phyloP scores from a whole-genome alignment of 2,329 filamentous ascomycete species.

The Talaromyces sp. region DNA sequence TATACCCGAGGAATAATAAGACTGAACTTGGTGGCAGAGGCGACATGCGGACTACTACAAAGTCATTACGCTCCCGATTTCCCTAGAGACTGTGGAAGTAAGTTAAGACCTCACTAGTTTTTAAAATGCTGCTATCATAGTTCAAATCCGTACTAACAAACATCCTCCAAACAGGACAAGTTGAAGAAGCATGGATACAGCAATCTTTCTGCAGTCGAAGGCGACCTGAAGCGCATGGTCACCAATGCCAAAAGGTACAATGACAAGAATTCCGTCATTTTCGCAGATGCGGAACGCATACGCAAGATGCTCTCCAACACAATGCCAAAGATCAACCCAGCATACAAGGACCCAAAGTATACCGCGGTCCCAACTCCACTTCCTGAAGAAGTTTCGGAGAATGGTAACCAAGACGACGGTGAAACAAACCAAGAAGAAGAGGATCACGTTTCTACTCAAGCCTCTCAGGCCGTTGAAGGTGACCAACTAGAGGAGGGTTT shows the following conservation, averaged over 20 bases:
- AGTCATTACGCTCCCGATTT: conserved; percentile 70
- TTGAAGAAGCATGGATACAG: conserved; percentile 64
- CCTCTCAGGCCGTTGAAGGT: conserved; percentile 32
- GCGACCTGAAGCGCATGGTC: conserved; percentile 83
- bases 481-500: conserved; percentile 58
- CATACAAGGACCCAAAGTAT: conserved; percentile 66
- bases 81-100: conserved; percentile 69
- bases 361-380: conserved; percentile 69
- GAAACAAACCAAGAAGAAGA: conserved; percentile 18
- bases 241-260: conserved; percentile 84
- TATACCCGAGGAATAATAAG: background rate
- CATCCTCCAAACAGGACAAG: conserved; percentile 45
- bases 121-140: background rate
- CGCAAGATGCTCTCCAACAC: conserved; percentile 81
- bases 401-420: conserved; percentile 14
- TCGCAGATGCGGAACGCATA: conserved; percentile 79
- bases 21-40: conserved; percentile 33
- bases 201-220: conserved; percentile 69
- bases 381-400: conserved; percentile 48
- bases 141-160: background rate
- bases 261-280: conserved; percentile 64
- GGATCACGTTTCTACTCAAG: conserved; percentile 13
- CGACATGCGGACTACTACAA: conserved; percentile 70
- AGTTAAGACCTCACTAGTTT: conserved; percentile 8
- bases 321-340: conserved; percentile 82